Percentiles rank a stretch among this genome's conserved stretches.
Evolutionary conservation across 768 basidiomycete genomes (phyloP).

Genomic region (Solioccasus polychromus): DNA sequence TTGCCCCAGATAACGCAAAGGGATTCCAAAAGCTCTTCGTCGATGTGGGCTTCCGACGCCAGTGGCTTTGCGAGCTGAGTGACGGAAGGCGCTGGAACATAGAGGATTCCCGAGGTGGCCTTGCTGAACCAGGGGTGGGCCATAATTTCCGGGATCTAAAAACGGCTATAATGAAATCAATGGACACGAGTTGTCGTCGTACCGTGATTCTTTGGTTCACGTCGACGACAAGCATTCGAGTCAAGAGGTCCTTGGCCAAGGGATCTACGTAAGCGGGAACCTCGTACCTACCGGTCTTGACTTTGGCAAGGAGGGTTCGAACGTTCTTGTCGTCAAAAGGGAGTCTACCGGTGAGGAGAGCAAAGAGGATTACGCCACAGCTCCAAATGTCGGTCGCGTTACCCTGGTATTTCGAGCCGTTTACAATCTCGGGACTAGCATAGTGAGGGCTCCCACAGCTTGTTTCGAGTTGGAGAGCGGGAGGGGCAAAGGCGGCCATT

Average conservation of each 20-base stretch:
- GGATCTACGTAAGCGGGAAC: slow-evolving; percentile 80
- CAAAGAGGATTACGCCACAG: slow-evolving; percentile 90
- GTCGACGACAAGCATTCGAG: slow-evolving; percentile 87
- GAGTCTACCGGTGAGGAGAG: slow-evolving; percentile 83
- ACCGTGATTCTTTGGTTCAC: slow-evolving; percentile 79
- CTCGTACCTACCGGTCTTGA: slow-evolving; percentile 81
- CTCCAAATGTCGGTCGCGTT: slow-evolving; percentile 96
- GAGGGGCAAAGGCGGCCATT: slow-evolving; percentile 94
- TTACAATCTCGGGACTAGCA: slow-evolving; percentile 94
- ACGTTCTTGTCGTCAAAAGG: slow-evolving; percentile 95
- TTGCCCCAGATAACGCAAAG: slow-evolving; percentile 83
- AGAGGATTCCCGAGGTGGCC: slow-evolving; percentile 46
- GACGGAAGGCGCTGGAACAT: slow-evolving; percentile 56
- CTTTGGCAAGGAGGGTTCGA: slow-evolving; percentile 72
- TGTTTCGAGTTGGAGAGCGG: slow-evolving; percentile 82
- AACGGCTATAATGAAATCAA: slow-evolving; percentile 3
- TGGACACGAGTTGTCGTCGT: slow-evolving; percentile 21
- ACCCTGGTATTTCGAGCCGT: slow-evolving; percentile 85
- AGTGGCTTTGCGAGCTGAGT: slow-evolving; percentile 70
- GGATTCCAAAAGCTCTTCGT: slow-evolving; percentile 73
- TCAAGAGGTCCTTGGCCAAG: slow-evolving; percentile 80
- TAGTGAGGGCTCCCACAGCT: slow-evolving; percentile 97
- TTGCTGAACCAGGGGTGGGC: slow-evolving; percentile 79
- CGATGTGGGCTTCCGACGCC: slow-evolving; percentile 64
- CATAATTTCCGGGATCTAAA: slow-evolving; percentile 82